Conservation (phyloP, 495 filamentous ascomycete species). For the Bryoglossum gracile region DNA sequence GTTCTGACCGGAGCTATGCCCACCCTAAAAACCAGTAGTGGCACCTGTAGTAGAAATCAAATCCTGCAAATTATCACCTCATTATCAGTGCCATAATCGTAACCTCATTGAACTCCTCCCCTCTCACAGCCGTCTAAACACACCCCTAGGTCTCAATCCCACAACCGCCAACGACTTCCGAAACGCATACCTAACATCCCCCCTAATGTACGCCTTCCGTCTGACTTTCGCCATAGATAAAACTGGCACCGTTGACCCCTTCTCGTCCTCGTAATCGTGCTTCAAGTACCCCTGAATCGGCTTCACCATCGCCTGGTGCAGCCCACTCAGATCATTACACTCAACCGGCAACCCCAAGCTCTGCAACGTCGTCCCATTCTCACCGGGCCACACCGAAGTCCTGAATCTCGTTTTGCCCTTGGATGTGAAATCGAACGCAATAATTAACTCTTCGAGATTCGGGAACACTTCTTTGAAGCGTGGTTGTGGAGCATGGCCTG, state of each 20-base stretch:
- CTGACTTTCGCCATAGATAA: constrained; percentile 18
- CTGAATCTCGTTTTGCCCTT: constrained; percentile 22
- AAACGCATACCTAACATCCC: constrained; percentile 22
- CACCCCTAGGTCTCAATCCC: constrained; percentile 18
- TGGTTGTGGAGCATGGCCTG: constrained; percentile 18
- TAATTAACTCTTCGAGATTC: constrained; percentile 14
- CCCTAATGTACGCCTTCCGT: constrained; percentile 19
- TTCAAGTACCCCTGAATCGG: constrained; percentile 19
- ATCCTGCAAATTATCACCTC: too few species aligned
- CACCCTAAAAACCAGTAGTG: too few species aligned
- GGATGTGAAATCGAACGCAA: constrained; percentile 20
- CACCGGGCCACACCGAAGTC: constrained; percentile 25
- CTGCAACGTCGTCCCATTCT: constrained; percentile 19
- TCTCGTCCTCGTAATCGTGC: constrained; percentile 13
- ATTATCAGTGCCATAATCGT: too few species aligned
- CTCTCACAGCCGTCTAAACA: constrained; percentile 18
- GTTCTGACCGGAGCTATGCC: too few species aligned
- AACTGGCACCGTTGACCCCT: too few species aligned
- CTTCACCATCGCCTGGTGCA: constrained; percentile 14
- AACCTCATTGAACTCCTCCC: background rate
- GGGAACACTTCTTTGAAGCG: constrained; percentile 22
- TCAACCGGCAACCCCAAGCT: background rate
- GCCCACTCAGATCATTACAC: background rate
- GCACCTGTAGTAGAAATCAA: too few species aligned
- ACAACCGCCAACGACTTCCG: constrained; percentile 21